Percentiles rank a stretch among this genome's conserved stretches.
phyloP scores from a whole-genome alignment of 2,329 filamentous ascomycete genomes.

The Aspergillus quadrilineatus region DNA sequence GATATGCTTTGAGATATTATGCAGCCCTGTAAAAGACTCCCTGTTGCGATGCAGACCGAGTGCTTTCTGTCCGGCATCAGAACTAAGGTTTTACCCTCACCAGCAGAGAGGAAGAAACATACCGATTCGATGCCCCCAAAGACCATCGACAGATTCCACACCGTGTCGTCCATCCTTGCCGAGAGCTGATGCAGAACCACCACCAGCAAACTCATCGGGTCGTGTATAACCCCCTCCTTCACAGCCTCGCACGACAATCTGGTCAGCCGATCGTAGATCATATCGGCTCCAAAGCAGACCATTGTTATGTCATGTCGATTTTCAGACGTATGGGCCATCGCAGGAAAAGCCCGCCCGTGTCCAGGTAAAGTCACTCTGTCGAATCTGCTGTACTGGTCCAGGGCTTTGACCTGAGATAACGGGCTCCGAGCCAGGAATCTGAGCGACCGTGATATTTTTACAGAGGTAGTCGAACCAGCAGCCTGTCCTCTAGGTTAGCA shows the following conservation, averaged over 20 bases:
- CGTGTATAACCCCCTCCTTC: not conserved
- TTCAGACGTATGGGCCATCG: not conserved
- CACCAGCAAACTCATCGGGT: not conserved
- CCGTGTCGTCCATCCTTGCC: not conserved
- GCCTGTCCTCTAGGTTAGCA: not conserved
- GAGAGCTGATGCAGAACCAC: not conserved
- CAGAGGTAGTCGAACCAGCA: conserved; percentile 2
- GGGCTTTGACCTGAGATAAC: not conserved
- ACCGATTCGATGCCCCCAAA: not conserved
- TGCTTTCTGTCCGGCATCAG: not conserved
- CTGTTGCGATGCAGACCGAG: not conserved
- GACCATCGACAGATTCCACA: not conserved
- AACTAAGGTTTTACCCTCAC: not conserved
- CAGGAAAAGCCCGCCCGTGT: not conserved
- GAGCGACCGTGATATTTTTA: not conserved
- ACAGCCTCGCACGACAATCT: not conserved
- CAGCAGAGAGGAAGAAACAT: not conserved
- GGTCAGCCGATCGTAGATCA: not conserved
- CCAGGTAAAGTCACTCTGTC: not conserved
- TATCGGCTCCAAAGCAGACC: not conserved
- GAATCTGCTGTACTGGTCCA: not conserved
- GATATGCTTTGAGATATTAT: conserved; percentile 3
- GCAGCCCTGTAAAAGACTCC: not conserved
- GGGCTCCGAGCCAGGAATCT: not conserved
- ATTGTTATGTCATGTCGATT: not conserved